Conservation (phyloP, 2,329 filamentous ascomycete species). For the Botryosphaeria dothidea region DNA sequence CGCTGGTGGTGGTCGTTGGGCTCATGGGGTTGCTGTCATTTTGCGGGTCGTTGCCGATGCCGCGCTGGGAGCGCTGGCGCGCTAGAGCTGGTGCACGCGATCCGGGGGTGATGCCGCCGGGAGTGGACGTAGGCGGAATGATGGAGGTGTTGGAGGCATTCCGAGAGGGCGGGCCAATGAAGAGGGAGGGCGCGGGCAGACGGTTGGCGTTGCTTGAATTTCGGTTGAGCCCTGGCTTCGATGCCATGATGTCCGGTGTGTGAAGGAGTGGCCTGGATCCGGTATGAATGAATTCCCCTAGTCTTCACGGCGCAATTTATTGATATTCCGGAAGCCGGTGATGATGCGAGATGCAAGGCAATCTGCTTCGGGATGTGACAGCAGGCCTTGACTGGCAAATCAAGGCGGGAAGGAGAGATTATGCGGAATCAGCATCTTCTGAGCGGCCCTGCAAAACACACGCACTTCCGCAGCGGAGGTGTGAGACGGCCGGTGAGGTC, state of each 20-base stretch:
- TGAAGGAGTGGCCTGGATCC: too few species aligned
- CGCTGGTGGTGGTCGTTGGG: not conserved
- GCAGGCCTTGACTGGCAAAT: not conserved
- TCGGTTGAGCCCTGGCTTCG: slow-evolving; percentile 3
- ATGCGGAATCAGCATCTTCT: not conserved
- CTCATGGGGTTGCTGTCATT: not conserved
- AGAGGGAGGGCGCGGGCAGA: slow-evolving; percentile 72
- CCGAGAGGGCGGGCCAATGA: slow-evolving; percentile 77
- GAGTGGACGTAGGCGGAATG: slow-evolving; percentile 31
- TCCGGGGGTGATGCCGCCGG: slow-evolving; percentile 31
- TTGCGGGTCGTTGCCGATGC: slow-evolving; percentile 13
- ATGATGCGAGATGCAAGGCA: not conserved
- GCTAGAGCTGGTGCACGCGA: slow-evolving; percentile 25
- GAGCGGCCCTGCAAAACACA: not conserved
- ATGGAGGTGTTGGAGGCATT: slow-evolving; percentile 62
- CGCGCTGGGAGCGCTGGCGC: slow-evolving; percentile 39
- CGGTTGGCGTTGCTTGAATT: slow-evolving; percentile 35
- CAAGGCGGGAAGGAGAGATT: not conserved
- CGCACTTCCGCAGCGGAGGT: too few species aligned
- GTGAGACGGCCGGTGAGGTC: not conserved
- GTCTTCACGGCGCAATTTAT: not conserved
- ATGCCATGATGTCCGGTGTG: not conserved
- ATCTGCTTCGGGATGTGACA: not conserved
- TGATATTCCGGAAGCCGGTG: not conserved
- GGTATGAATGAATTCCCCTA: not conserved